Conservation (phyloP, 805 yeast genomes). For the Priceomyces castillae region DNA sequence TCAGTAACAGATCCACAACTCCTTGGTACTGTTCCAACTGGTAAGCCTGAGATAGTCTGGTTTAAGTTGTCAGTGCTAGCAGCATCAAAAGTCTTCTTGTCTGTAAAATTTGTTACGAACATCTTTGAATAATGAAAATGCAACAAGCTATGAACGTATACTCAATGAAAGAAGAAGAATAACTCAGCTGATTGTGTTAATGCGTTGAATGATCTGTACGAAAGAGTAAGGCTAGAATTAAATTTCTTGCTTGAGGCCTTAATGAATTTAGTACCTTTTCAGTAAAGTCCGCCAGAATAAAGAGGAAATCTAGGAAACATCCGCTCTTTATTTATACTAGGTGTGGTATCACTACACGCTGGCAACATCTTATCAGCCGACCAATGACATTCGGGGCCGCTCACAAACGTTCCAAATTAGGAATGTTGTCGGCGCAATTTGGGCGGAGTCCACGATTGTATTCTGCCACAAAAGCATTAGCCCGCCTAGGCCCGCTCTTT, state of each 20-base stretch:
- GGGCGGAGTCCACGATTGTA: neutral
- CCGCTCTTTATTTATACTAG: neutral
- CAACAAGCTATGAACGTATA: no score
- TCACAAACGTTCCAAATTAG: slow-evolving; percentile 1
- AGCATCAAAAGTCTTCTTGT: neutral
- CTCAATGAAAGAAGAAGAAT: no score
- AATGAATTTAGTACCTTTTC: no score
- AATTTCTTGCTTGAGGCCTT: no score
- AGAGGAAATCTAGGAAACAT: neutral
- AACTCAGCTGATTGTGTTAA: no score
- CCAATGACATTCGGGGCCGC: slow-evolving; percentile 2
- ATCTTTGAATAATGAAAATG: neutral
- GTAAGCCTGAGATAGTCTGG: neutral
- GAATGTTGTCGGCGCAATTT: neutral
- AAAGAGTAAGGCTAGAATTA: no score
- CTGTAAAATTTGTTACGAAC: neutral
- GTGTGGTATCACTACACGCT: neutral
- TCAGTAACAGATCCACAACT: neutral
- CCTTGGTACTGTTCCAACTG: neutral
- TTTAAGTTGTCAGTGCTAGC: neutral
- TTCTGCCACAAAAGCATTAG: neutral
- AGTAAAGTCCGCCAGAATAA: no score
- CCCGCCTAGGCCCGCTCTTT: neutral
- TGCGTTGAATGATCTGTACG: no score
- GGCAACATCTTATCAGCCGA: neutral